phyloP scores from a whole-genome alignment of 2,329 filamentous ascomycete species.

The Colletotrichum gloeosporioides region DNA sequence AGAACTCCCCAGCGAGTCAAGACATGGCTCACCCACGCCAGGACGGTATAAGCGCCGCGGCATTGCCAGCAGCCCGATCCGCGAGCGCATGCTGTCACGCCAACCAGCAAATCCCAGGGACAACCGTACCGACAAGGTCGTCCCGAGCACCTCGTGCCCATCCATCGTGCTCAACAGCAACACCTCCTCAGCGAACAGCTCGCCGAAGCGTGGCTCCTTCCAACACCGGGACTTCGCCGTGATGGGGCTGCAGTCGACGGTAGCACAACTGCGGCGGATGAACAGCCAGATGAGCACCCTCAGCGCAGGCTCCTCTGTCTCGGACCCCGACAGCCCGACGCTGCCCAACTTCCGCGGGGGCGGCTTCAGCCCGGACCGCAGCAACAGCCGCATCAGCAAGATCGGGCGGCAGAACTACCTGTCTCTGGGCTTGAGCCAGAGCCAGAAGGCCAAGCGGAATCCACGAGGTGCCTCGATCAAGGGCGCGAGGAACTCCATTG shows the following conservation, averaged over 20 bases:
- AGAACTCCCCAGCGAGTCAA: neutral
- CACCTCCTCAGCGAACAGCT: neutral
- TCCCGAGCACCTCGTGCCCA: neutral
- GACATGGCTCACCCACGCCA: slow-evolving; percentile 1
- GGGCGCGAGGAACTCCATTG: slow-evolving; percentile 3
- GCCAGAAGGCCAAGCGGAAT: slow-evolving; percentile 14
- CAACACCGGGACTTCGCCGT: slow-evolving; percentile 9
- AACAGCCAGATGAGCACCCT: slow-evolving; percentile 57
- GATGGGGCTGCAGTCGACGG: slow-evolving; percentile 32
- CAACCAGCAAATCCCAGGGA: neutral
- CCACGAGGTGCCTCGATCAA: neutral
- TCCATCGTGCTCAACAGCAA: slow-evolving; percentile 3
- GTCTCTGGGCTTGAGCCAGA: slow-evolving; percentile 28
- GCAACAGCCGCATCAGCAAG: slow-evolving; percentile 32
- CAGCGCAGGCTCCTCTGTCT: slow-evolving; percentile 44
- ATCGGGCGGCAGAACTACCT: slow-evolving; percentile 52
- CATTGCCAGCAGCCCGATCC: neutral
- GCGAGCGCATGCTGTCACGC: neutral
- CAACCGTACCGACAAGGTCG: neutral
- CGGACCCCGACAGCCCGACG: slow-evolving; percentile 42
- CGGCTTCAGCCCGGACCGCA: slow-evolving; percentile 40
- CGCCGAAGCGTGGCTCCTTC: neutral
- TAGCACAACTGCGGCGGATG: slow-evolving; percentile 61
- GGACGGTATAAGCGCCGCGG: neutral
- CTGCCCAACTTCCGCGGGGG: slow-evolving; percentile 43